These are phyloP conservation scores for Pseudogymnoascus pannorum DNA, from an alignment of 2,329 filamentous ascomycete genomes.

Conservation along the genomic window DNA sequence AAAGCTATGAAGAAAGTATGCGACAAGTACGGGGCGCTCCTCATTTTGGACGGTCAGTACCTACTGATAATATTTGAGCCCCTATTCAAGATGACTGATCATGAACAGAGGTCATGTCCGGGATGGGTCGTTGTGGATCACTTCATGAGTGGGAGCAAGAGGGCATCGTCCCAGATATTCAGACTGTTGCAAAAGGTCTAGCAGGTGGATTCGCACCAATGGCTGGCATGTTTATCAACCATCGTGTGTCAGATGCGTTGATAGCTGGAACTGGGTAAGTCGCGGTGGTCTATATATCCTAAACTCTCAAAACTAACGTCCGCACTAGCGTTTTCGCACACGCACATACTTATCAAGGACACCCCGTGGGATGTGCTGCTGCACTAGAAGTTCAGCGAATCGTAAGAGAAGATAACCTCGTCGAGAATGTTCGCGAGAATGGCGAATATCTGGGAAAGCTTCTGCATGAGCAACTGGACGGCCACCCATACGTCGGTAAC, in stretches of 20 bases:
- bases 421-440: constrained; percentile 50
- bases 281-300: not conserved
- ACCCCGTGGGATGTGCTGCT: constrained; percentile 51
- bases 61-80: no score
- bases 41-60: constrained; percentile 52
- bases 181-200: constrained; percentile 56
- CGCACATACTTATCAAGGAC: constrained; percentile 50
- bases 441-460: constrained; percentile 42
- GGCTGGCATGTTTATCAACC: constrained; percentile 47
- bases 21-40: constrained; percentile 57
- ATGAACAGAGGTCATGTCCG: constrained; percentile 50
- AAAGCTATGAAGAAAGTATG: constrained; percentile 58
- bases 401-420: constrained; percentile 48
- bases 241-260: constrained; percentile 9
- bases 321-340: constrained; percentile 26
- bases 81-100: no score
- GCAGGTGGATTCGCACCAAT: constrained; percentile 54
- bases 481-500: constrained; percentile 47
- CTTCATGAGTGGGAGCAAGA: constrained; percentile 47
- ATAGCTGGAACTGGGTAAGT: not conserved
- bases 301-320: constrained; percentile 11
- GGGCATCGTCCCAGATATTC: constrained; percentile 49
- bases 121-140: constrained; percentile 41
- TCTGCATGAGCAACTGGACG: constrained; percentile 36
- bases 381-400: constrained; percentile 56